Evolutionary conservation across 441 rosid species (phyloP), one percentile per base, ranked within the genome.

Genomic region (Corymbia calophylla): DNA sequence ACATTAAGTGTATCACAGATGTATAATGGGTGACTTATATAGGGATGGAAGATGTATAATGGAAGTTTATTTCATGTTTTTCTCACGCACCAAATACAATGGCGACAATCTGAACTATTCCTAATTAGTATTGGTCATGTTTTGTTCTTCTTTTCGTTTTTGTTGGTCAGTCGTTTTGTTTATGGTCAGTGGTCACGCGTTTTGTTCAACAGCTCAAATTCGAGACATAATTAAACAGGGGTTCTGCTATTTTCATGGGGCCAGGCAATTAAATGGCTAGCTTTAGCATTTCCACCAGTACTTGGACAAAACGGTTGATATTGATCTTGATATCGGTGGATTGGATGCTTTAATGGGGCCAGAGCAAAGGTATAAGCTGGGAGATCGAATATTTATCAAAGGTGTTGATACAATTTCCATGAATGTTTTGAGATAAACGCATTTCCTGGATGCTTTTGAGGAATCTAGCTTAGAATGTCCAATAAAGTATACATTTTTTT

Each of bases 311-410:
- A 91, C 92, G 15, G 97, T 97, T 82, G 94, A 97, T 92, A 91
- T 53, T 91, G 94, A 96, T 89, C 92, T 97, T 27, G 99, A 97
- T 92, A 97, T 97, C 92, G 99, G 96, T 91, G 99, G 98, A 89
- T 92, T 95, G 93, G 99, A 97, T 94, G 99, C 99, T 92, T 92
- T 97, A 86, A 97, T 97, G 99, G 96, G 97, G 94, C 99, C 98
- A 25, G 92, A 94, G 92, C 93, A 93, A 51, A 99, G 99, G 47
- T 90, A 95, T 8, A 95, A 93, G 91, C 93, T 97, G 18, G 99
- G 98, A 55, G 92, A 82, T 70, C 94, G n/a, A 94, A 91, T 97
- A 96, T 92, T 93, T 97, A 91, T 93, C 95, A 9, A 98, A 96
- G 99, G 98, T 96, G 44, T 66, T n/a, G 58, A 90, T 68, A 64